A percentile compares a stretch with the other conserved stretches of the same genome.
Conservation (phyloP, 2,329 filamentous ascomycete genomes). For the Elsinoe australis region DNA sequence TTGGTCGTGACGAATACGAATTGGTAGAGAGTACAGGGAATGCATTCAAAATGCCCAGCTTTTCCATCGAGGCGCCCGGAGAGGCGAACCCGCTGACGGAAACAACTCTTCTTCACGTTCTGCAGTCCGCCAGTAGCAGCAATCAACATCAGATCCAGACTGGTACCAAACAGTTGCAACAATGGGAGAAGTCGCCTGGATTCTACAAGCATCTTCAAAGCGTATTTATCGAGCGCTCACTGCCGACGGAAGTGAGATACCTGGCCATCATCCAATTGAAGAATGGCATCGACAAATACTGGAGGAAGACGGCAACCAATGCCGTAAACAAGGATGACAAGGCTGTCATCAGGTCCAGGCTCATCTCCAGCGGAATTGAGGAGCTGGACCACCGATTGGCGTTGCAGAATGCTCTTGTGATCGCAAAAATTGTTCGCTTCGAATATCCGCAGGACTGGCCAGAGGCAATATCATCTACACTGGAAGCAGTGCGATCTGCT, state of each 20-base stretch:
- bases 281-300: conserved; percentile 92
- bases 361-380: conserved; percentile 68
- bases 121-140: conserved; percentile 42
- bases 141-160: conserved; percentile 44
- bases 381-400: conserved; percentile 71
- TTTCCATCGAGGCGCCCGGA: conserved; percentile 63
- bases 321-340: conserved; percentile 64
- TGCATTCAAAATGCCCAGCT: conserved; percentile 23
- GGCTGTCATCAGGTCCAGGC: conserved; percentile 61
- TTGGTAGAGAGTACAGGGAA: too few relatives aligned
- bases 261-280: conserved; percentile 91
- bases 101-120: conserved; percentile 40
- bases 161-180: conserved; percentile 45
- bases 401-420: conserved; percentile 77
- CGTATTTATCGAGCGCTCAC: conserved; percentile 69
- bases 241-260: conserved; percentile 73
- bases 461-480: conserved; percentile 46
- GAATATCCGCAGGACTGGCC: conserved; percentile 86
- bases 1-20: too few relatives aligned
- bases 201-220: conserved; percentile 48
- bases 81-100: conserved; percentile 59
- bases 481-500: conserved; percentile 55
- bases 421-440: conserved; percentile 80
- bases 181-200: conserved; percentile 42
- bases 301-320: conserved; percentile 72